phyloP scores from a whole-genome alignment of 2,329 filamentous ascomycete species.

The Cercospora zeina region DNA sequence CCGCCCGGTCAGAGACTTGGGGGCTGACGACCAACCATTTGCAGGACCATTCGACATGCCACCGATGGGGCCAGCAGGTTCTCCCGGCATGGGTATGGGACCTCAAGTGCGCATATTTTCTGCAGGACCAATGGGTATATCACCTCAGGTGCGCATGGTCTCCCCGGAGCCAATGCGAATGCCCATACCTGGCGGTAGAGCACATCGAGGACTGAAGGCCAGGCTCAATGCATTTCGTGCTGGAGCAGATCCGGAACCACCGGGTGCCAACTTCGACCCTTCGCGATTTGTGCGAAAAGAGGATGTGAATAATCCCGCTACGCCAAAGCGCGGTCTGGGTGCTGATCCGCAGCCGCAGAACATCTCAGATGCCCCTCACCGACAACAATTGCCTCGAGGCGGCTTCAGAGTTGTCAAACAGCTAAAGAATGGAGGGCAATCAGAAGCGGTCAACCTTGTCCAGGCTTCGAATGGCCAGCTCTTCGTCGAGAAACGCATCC shows the following conservation, averaged over 20 bases:
- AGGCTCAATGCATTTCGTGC: not conserved
- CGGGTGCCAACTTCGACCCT: not conserved
- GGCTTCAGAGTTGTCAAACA: not conserved
- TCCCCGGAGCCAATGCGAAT: not conserved
- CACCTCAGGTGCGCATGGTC: not conserved
- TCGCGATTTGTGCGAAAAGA: not conserved
- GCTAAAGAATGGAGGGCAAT: constrained; percentile 3
- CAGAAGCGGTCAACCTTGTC: constrained; percentile 18
- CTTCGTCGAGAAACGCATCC: constrained; percentile 24
- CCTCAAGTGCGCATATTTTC: not conserved
- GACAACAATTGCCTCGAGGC: not conserved
- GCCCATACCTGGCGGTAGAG: not conserved
- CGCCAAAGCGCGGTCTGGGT: not conserved
- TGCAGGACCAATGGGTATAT: not conserved
- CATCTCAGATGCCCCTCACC: not conserved
- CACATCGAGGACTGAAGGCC: not conserved
- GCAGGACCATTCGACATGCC: not conserved
- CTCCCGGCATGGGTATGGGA: not conserved
- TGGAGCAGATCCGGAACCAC: not conserved
- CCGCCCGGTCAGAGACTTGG: not conserved
- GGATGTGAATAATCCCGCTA: not conserved
- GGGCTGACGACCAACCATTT: not conserved
- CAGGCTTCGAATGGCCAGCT: constrained; percentile 12
- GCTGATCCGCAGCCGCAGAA: not conserved
- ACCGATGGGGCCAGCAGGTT: not conserved